Conservation (phyloP, 768 basidiomycete species). For the Kwoniella pini region DNA sequence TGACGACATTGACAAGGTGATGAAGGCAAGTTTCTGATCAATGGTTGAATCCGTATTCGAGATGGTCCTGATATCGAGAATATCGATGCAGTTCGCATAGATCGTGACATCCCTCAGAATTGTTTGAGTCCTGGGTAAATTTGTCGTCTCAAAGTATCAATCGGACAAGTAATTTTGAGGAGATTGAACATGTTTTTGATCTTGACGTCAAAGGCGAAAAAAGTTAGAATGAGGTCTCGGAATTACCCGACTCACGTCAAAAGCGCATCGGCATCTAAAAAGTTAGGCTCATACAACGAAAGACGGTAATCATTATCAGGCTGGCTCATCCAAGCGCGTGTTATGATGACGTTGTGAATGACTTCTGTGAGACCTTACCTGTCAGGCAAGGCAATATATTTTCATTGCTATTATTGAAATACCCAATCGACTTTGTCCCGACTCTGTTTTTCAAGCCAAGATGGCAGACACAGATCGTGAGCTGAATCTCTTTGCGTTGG, state of each 20-base stretch:
- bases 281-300: too few relatives aligned
- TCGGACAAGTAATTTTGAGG: neutral
- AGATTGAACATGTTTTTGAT: neutral
- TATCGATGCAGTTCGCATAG: neutral
- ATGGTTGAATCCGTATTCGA: neutral
- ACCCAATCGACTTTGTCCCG: too few relatives aligned
- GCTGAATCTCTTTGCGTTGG: neutral
- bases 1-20: neutral
- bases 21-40: too few relatives aligned
- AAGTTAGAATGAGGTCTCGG: neutral
- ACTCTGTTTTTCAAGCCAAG: too few relatives aligned
- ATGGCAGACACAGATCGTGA: constrained; percentile 32
- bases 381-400: neutral
- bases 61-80: constrained; percentile 4
- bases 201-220: neutral
- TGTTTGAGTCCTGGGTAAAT: too few relatives aligned
- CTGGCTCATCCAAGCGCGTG: neutral
- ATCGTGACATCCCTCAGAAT: constrained; percentile 2
- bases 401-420: too few relatives aligned
- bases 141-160: too few relatives aligned
- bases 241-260: neutral
- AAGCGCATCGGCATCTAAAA: too few relatives aligned
- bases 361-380: too few relatives aligned
- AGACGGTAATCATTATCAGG: too few relatives aligned
- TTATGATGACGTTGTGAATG: constrained; percentile 1